Percentiles rank a stretch among this genome's conserved stretches.
Conservation (phyloP, 1,284 basidiomycete species). For the Wallemia mellicola region DNA sequence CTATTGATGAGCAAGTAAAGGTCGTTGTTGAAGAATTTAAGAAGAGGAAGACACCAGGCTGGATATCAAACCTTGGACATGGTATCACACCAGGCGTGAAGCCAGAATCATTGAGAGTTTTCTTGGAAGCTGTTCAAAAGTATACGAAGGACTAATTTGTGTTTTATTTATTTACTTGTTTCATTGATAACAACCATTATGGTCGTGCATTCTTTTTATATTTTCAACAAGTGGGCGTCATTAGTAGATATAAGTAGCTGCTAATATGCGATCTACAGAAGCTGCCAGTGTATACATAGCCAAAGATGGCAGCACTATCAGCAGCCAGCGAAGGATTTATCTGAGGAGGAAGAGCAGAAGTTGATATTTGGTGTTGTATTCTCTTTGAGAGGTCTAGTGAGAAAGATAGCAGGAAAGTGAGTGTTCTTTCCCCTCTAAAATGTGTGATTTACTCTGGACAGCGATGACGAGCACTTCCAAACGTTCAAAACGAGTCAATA, state of each 20-base stretch:
- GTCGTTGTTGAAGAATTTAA: slow-evolving; percentile 51
- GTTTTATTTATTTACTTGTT: not conserved
- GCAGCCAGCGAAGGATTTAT: not conserved
- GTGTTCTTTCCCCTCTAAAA: not conserved
- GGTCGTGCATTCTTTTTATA: not conserved
- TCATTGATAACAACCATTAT: not conserved
- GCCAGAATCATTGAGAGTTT: not conserved
- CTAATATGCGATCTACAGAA: not conserved
- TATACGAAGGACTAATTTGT: not conserved
- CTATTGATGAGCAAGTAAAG: slow-evolving; percentile 64
- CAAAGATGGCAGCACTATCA: not conserved
- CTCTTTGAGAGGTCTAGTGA: not conserved
- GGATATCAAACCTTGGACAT: slow-evolving; percentile 92
- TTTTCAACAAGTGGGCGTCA: not conserved
- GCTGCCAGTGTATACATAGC: not conserved
- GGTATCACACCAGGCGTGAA: slow-evolving; percentile 35
- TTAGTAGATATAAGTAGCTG: too few relatives aligned
- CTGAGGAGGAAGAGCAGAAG: not conserved
- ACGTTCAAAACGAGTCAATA: not conserved
- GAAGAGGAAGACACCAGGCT: slow-evolving; percentile 26
- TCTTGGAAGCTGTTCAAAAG: not conserved
- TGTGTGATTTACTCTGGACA: too few relatives aligned
- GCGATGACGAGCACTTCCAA: not conserved
- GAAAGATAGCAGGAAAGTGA: not conserved
- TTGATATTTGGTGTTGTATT: not conserved